A percentile compares a stretch with the other conserved stretches of the same genome.
Evolutionary conservation across 1,284 basidiomycete genomes (phyloP).

Genomic region (Melanopsichium pennsylvanicum): DNA sequence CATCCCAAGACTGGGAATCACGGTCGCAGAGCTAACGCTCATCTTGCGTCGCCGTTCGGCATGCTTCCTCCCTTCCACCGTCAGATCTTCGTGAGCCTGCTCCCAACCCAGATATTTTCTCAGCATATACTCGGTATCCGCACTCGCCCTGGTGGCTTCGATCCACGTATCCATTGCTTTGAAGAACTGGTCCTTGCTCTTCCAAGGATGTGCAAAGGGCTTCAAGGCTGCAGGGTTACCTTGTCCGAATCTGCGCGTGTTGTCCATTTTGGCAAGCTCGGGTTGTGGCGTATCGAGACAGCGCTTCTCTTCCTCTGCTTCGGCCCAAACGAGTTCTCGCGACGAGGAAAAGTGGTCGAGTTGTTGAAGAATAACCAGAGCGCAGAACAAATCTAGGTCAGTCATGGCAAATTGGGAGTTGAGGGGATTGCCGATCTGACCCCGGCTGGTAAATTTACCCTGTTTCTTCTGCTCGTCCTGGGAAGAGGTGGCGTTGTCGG

Average conservation of each 20-base stretch:
- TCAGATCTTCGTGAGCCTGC: conserved; percentile 41
- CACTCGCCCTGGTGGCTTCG: conserved; percentile 14
- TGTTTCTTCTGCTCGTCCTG: conserved; percentile 30
- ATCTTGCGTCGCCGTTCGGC: conserved; percentile 45
- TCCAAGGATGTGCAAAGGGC: conserved; percentile 48
- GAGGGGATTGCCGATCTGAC: conserved; percentile 49
- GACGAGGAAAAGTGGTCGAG: conserved; percentile 19
- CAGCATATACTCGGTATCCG: conserved; percentile 36
- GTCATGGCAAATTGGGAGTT: conserved; percentile 36
- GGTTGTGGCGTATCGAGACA: conserved; percentile 10
- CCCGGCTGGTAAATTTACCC: conserved; percentile 38
- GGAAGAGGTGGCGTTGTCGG: conserved; percentile 20
- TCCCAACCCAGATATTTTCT: conserved; percentile 46
- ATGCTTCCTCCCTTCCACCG: conserved; percentile 45
- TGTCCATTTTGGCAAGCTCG: conserved; percentile 15
- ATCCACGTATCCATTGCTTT: conserved; percentile 38
- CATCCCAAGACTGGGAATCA: conserved; percentile 6
- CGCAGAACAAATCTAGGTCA: conserved; percentile 32
- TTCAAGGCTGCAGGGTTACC: conserved; percentile 29
- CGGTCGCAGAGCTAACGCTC: conserved; percentile 18
- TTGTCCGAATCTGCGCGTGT: conserved; percentile 18
- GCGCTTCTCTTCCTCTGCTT: conserved; percentile 51
- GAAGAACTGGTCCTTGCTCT: conserved; percentile 37
- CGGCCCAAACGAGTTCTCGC: conserved; percentile 52
- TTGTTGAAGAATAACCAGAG: conserved; percentile 22